Evolutionary conservation across 192 early-diverging fungal genomes (phyloP), one percentile per base, ranked within the genome.

Genomic region (Lunasporangiospora selenospora): DNA sequence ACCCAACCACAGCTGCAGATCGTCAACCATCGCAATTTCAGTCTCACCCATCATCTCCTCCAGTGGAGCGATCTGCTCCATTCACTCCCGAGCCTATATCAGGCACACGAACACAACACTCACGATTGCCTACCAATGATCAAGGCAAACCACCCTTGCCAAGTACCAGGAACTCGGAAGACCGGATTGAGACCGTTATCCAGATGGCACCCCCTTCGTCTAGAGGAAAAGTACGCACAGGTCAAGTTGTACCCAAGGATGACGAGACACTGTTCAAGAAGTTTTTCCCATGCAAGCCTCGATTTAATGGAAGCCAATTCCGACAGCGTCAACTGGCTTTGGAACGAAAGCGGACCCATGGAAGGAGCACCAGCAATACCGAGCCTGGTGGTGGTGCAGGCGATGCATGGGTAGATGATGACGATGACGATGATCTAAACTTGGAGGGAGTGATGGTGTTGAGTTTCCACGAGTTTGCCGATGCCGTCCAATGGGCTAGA

Each of bases 401-500:
- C 13, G 11, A 12, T 21, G 21, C 4, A 26, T 26, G 18, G 24
- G 45, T 6, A 0, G 39, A 57, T 13, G 38, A 44, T 11, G 26
- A 23, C 11, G 49, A 31, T 3, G 66, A 61, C 9, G 38, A 33
- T 1, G 10, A 13, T 0, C 51, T 50, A 9, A n/a, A 51, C 3
- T 58, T 57, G 29, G 67, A 71, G 13, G 67, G 67, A 0, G 31
- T 61, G 10, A 60, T 57, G 53, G 39, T 42, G 1, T 23, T 71
- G 5, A 23, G 18, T 10, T 71, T 71, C 41, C 67, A 71, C 7
- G 67, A 71, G n/a, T 24, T 71, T 3, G 21, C 45, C 3, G 67
- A 71, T 52, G 59, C 67, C 3, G 26, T 71, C 19, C 67, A 39
- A 6, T 71, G 67, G 67, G 53, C 67, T 0, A 53, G 67, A 3